Evolutionary conservation across 805 yeast genomes (phyloP).

Genomic region (Pichia membranifaciens): DNA sequence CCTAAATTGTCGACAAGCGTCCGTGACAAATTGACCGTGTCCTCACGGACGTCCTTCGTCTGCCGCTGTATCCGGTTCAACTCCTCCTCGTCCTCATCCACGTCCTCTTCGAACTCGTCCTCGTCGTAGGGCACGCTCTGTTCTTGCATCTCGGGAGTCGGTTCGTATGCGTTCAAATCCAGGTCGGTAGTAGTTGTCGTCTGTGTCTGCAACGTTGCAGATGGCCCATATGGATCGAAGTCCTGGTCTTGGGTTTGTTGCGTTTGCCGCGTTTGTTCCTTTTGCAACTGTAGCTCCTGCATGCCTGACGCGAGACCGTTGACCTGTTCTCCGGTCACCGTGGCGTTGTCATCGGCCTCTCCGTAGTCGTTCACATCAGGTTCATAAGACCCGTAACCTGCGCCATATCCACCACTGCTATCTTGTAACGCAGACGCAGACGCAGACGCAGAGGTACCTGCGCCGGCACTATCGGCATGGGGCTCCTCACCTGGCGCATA

Average conservation of each 20-base stretch:
- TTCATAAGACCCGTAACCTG: not conserved
- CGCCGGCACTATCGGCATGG: not conserved
- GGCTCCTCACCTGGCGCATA: constrained; percentile 20
- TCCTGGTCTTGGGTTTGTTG: constrained; percentile 12
- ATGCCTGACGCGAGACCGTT: constrained; percentile 4
- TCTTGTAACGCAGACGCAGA: too few relatives aligned
- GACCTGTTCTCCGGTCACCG: not conserved
- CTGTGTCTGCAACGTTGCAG: constrained; percentile 9
- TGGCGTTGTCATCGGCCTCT: not conserved
- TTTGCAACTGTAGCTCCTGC: constrained; percentile 12
- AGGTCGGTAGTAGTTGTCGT: constrained; percentile 13
- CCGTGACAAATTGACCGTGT: constrained; percentile 78
- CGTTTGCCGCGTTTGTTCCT: constrained; percentile 9
- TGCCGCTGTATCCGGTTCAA: constrained; percentile 77
- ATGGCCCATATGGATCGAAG: constrained; percentile 25
- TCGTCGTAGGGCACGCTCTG: constrained; percentile 21
- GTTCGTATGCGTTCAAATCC: constrained; percentile 27
- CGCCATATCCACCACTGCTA: not conserved
- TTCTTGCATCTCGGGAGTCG: constrained; percentile 13
- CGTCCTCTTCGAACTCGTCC: constrained; percentile 34
- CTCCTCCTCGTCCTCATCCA: constrained; percentile 85
- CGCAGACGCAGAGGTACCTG: not conserved
- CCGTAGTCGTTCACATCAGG: constrained; percentile 3
- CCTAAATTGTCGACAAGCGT: constrained; percentile 70
- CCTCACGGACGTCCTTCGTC: constrained; percentile 60